A percentile compares a stretch with the other conserved stretches of the same genome.
These are phyloP conservation scores for Xylariaceae sp. DNA, from an alignment of 2,329 filamentous ascomycete species.

Conservation along the genomic window DNA sequence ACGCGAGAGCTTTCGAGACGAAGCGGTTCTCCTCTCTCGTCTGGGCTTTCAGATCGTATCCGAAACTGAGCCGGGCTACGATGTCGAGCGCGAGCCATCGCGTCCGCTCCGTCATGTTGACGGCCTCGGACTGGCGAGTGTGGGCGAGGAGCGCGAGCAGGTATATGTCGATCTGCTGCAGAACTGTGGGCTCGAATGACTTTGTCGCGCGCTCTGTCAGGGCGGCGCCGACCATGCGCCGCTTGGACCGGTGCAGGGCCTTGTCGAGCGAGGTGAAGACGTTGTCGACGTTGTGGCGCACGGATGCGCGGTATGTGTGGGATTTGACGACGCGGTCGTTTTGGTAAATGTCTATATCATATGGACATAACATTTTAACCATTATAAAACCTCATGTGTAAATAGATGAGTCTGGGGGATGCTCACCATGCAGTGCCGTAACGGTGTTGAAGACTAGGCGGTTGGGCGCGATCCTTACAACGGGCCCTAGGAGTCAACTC, in stretches of 20 bases:
- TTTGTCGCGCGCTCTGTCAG: conserved; percentile 15
- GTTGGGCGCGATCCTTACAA: conserved; percentile 13
- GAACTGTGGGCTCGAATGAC: conserved; percentile 20
- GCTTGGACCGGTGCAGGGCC: conserved; percentile 4
- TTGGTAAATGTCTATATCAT: conserved; percentile 17
- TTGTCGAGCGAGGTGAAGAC: conserved; percentile 13
- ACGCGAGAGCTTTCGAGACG: conserved; percentile 4
- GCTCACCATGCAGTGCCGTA: conserved; percentile 9
- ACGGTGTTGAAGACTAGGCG: conserved; percentile 12
- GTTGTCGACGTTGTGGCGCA: neutral
- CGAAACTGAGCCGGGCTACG: conserved; percentile 16
- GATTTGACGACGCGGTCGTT: conserved; percentile 13
- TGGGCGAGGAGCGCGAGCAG: neutral
- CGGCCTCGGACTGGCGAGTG: neutral
- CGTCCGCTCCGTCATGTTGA: conserved; percentile 14
- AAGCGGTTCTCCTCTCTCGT: conserved; percentile 10
- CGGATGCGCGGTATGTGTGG: conserved; percentile 3
- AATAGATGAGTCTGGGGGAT: neutral
- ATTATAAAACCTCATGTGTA: too few species aligned
- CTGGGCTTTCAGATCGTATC: conserved; percentile 15
- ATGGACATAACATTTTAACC: neutral
- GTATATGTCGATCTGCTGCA: conserved; percentile 16
- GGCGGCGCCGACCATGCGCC: conserved; percentile 6
- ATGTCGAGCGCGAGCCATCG: conserved; percentile 13
- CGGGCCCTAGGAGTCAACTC: conserved; percentile 5